Evolutionary conservation across 2,329 filamentous ascomycete species (phyloP).

Genomic region (Claviceps fusiformis): DNA sequence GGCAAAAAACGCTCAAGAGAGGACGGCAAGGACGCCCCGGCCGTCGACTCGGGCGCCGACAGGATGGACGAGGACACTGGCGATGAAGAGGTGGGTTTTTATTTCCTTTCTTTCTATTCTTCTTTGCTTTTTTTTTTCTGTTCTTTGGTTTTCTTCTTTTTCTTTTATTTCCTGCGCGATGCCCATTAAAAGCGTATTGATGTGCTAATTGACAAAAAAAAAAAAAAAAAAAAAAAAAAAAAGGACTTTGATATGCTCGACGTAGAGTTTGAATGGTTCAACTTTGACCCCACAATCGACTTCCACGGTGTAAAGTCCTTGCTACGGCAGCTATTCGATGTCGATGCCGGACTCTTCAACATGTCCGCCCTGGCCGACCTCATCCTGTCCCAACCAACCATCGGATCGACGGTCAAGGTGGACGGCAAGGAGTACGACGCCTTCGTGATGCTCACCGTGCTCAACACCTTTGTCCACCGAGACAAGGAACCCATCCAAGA

Average conservation of each 20-base stretch:
- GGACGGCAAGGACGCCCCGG: constrained; percentile 28
- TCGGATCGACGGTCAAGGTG: constrained; percentile 95
- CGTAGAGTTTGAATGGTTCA: constrained; percentile 98
- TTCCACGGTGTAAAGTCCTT: constrained; percentile 91
- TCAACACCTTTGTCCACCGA: constrained; percentile 71
- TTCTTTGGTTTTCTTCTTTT: neutral
- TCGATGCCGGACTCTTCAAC: constrained; percentile 74
- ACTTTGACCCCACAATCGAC: constrained; percentile 77
- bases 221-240: neutral
- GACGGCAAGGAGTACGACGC: constrained; percentile 87
- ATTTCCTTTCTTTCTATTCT: neutral
- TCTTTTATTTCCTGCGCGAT: neutral
- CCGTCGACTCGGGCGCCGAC: constrained; percentile 27
- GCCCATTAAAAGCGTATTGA: no score
- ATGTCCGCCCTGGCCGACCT: constrained; percentile 76
- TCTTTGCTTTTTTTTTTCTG: neutral
- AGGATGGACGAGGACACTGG: constrained; percentile 39
- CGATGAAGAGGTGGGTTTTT: constrained; percentile 34
- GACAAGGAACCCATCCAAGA: constrained; percentile 59
- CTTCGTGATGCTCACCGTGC: constrained; percentile 78
- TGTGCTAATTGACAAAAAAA: neutral
- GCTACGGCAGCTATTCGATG: constrained; percentile 81
- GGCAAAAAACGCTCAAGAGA: constrained; percentile 38
- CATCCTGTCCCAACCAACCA: constrained; percentile 70
- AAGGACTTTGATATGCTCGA: constrained; percentile 86